Base-by-base conservation (phyloP, 768 basidiomycete genomes). In the Gymnopilus dilepis region DNA sequence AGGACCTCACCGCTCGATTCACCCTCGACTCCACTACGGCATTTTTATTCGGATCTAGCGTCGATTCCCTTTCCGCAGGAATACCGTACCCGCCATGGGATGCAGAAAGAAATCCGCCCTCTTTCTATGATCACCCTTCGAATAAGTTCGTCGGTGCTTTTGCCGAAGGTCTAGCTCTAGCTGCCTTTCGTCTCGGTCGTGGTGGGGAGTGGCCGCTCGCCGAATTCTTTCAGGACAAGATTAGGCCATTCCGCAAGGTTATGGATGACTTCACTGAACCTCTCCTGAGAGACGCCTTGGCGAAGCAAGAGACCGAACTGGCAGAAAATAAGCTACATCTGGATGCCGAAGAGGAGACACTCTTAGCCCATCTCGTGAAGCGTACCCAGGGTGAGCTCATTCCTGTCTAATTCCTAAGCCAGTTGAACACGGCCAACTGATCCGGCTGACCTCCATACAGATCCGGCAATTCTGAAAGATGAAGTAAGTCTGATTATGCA, bases 1-100 rank as follows among this genome's bases (percentile, higher is more conserved):
- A 80, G 78, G 81, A 83, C 61, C 66, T 80, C 26, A 77, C 73
- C 0, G 72, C 74, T 0, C 78, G 81, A 2, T 88, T 88, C 69
- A 87, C 88, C 0, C 77, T 89, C 15, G 88, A 89, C 71, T 82
- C 85, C 6, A 85, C 86, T 12, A 82, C 84, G 1, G 82, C 83
- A 56, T 87, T 86, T 65, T 77, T 89, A 8, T 86, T 87, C 62
- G 83, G 82, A 3, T 70, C 78, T 33, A 77, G 79, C 61, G 82
- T 88, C 15, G 68, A 78, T 37, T 83, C 81, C 6, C 80, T 89
- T 33, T 73, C 75, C 1, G 81, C 80, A 1, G 82, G 80, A 1
- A 72, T 88, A 6, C 82, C 81, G 2, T 86, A 86, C 58, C 85
- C 86, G 48, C 76, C 64, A 59, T 55, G 58, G 33, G 43, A 72